A percentile compares a stretch with the other conserved stretches of the same genome.
Evolutionary conservation across 768 basidiomycete species (phyloP).

Genomic region (Suillus fuscotomentosus): DNA sequence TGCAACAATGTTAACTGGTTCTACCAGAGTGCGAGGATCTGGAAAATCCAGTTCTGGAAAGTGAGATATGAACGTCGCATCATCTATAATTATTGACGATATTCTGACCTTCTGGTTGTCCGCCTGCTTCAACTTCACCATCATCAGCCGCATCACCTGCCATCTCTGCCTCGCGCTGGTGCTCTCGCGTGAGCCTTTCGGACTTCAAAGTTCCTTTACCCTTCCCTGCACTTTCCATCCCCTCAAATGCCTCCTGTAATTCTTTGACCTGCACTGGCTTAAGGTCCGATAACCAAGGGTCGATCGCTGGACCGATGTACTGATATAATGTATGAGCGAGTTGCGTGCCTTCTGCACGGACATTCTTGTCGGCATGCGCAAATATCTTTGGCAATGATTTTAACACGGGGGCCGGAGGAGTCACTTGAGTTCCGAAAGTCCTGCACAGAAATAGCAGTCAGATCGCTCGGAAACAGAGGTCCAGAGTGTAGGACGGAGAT

Average conservation of each 20-base stretch:
- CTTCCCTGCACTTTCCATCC: constrained; percentile 78
- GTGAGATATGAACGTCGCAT: constrained; percentile 6
- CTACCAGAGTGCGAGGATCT: constrained; percentile 79
- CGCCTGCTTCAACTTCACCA: constrained; percentile 40
- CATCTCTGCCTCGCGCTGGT: constrained; percentile 67
- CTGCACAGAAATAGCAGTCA: constrained; percentile 38
- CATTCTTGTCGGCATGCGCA: constrained; percentile 90
- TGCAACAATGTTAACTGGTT: constrained; percentile 74
- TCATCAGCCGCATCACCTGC: constrained; percentile 37
- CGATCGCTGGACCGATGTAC: constrained; percentile 81
- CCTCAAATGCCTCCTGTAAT: constrained; percentile 86
- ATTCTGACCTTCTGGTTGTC: constrained; percentile 49
- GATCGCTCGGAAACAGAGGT: background rate
- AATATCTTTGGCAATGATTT: constrained; percentile 92
- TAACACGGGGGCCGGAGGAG: constrained; percentile 75
- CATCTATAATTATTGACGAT: constrained; percentile 1
- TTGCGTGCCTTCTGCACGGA: constrained; percentile 85
- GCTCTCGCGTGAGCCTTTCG: constrained; percentile 72
- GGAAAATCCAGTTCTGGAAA: constrained; percentile 48
- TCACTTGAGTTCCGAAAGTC: constrained; percentile 73
- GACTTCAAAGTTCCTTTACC: constrained; percentile 83
- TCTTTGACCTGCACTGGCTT: constrained; percentile 98
- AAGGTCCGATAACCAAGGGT: constrained; percentile 82
- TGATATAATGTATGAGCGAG: constrained; percentile 80
- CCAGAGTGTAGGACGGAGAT: background rate